phyloP scores from a whole-genome alignment of 2,329 filamentous ascomycete genomes.

The Hirsutella minnesotensis region DNA sequence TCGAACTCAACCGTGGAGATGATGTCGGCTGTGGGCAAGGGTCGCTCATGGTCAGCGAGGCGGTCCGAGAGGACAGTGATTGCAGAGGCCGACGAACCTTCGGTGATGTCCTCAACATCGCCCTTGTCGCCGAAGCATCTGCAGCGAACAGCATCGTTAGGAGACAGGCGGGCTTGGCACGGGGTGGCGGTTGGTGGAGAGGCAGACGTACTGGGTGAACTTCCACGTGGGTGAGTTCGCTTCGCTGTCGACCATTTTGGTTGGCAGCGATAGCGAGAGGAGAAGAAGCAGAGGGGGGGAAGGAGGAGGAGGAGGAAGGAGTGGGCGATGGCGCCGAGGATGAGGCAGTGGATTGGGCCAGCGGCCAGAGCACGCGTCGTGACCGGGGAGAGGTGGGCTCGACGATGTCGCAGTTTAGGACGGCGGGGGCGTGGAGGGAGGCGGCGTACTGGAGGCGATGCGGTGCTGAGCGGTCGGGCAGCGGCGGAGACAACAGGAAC shows the following conservation, averaged over 20 bases:
- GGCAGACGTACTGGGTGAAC: constrained; percentile 79
- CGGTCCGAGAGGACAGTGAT: not conserved
- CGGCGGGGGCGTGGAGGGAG: not conserved
- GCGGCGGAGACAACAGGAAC: not conserved
- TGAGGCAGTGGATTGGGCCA: not conserved
- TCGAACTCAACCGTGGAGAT: constrained; percentile 88
- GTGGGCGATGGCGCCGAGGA: constrained; percentile 5
- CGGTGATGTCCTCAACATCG: constrained; percentile 97
- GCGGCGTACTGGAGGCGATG: constrained; percentile 1
- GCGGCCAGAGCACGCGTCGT: constrained; percentile 1
- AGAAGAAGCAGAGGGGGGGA: too few relatives aligned
- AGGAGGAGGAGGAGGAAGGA: constrained; percentile 9
- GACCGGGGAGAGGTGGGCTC: not conserved
- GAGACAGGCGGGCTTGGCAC: not conserved
- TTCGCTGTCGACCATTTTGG: constrained; percentile 93
- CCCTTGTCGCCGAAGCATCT: constrained; percentile 99
- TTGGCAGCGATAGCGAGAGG: constrained; percentile 19
- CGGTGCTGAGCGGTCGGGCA: not conserved
- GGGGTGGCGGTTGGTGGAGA: not conserved
- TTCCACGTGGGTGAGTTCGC: constrained; percentile 95
- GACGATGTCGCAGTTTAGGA: not conserved
- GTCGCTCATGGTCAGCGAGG: constrained; percentile 4
- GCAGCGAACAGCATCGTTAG: constrained; percentile 12
- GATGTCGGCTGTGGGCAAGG: constrained; percentile 60
- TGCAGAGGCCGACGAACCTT: constrained; percentile 47